Evolutionary conservation across 768 basidiomycete species (phyloP).

Genomic region (Auricularia heimuer): DNA sequence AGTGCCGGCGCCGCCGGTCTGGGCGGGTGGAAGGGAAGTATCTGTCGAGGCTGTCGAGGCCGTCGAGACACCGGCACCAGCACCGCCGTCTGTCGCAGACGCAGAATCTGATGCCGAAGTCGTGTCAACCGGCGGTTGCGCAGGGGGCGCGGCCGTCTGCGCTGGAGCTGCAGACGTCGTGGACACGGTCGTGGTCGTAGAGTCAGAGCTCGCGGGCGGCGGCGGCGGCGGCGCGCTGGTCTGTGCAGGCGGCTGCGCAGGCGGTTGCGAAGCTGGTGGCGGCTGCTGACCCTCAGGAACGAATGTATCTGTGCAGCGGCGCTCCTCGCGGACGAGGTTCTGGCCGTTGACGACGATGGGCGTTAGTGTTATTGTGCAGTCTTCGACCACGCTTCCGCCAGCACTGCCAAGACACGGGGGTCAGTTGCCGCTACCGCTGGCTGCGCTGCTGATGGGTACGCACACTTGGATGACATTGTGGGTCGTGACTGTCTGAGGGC

Average conservation of each 20-base stretch:
- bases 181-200: background rate
- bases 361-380: conserved; percentile 49
- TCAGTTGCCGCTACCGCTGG: background rate
- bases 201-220: background rate
- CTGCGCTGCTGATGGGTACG: conserved; percentile 15
- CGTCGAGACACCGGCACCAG: conserved; percentile 2
- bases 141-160: background rate
- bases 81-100: background rate
- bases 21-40: background rate
- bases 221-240: conserved; percentile 5
- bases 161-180: background rate
- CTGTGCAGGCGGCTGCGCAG: conserved; percentile 4
- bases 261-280: background rate
- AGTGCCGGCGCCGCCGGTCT: background rate
- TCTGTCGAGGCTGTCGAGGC: conserved; percentile 4
- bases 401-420: conserved; percentile 7
- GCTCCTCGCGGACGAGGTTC: conserved; percentile 42
- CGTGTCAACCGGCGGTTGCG: background rate
- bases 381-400: conserved; percentile 43
- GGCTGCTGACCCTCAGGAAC: conserved; percentile 3
- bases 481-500: conserved; percentile 33
- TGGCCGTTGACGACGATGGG: conserved; percentile 44
- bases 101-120: background rate
- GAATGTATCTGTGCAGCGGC: conserved; percentile 38
- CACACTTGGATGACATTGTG: conserved; percentile 39